Evolutionary conservation across 2,329 filamentous ascomycete species (phyloP), one percentile per base, ranked within the genome.

Genomic region (Escovopsis weberi): DNA sequence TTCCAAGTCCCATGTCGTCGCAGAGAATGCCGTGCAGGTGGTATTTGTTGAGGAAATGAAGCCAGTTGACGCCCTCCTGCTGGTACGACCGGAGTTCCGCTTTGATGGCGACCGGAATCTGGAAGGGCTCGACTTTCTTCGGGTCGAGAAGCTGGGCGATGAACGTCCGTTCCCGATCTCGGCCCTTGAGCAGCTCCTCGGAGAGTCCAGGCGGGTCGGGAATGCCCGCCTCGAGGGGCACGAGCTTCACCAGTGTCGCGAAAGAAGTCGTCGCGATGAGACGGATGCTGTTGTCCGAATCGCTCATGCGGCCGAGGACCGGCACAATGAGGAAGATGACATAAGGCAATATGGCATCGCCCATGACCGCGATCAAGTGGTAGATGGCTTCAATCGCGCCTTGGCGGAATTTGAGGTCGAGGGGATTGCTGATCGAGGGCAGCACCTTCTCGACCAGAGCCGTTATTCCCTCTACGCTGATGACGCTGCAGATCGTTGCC

Each of bases 271-370:
- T 98, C 4, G 91, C 87, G 43, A 98, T 82, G 6, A 96, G 73
- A 42, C 91, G 82, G 42, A 98, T 84, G 57, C 96, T 91, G 49
- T 93, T 89, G 58, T 98, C 89, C 0, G 89, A 94, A 59, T 98
- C 91, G 57, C 91, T 96, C 91, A 98, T 98, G 37, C 91, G 81
- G 42, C 91, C 91, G 40, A 98, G 73, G 4, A 98, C 91, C 12
- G 91, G 91, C 11, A 96, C 93, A 45, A 98, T 93, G 50, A 98
- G 76, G 76, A 98, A 98, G 54, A 98, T 95, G 48, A 98, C 91
- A 55, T 98, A 98, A 3, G 93, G 91, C 28, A 98, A 65, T 44
- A 98, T 98, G 33, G 78, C 75, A 58, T 96, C 91, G 48, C 94
- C 91, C 91, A 98, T 98, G 41, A 95, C 88, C 46, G 93, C 85